A percentile compares a stretch with the other conserved stretches of the same genome.
Conservation (phyloP, 345 rosid species). For the Balakata baccata region DNA sequence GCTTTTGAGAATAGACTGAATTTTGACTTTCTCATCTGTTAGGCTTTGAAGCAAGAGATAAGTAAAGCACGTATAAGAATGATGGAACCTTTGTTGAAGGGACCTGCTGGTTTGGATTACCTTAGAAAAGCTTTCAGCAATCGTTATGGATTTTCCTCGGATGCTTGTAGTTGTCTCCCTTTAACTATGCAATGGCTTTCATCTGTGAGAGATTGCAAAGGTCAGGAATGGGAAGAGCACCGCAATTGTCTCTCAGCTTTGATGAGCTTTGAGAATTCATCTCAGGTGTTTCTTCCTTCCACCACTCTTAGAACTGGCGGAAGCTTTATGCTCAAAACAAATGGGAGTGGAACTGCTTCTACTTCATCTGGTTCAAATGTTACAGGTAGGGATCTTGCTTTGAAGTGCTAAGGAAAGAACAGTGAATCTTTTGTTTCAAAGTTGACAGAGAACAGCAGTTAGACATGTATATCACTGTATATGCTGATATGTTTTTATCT, state of each 20-base stretch:
- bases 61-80: slow-evolving; percentile 65
- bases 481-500: slow-evolving; percentile 5
- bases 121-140: slow-evolving; percentile 58
- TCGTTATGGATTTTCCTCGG: slow-evolving; percentile 51
- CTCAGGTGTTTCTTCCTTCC: slow-evolving; percentile 43
- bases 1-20: not conserved
- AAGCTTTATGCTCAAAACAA: slow-evolving; percentile 35
- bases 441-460: not conserved
- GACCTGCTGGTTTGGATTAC: slow-evolving; percentile 74
- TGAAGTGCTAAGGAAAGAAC: too few species aligned
- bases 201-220: slow-evolving; percentile 42
- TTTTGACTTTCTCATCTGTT: slow-evolving; percentile 6
- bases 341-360: slow-evolving; percentile 20
- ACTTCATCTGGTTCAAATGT: slow-evolving; percentile 27
- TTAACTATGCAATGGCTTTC: slow-evolving; percentile 62
- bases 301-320: slow-evolving; percentile 76
- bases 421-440: not conserved
- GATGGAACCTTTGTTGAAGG: slow-evolving; percentile 77
- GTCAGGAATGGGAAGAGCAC: slow-evolving; percentile 80
- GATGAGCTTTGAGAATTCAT: slow-evolving; percentile 40
- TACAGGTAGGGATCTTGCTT: slow-evolving; percentile 34
- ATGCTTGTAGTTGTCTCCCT: slow-evolving; percentile 50
- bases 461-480: not conserved
- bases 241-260: slow-evolving; percentile 43
- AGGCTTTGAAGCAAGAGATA: slow-evolving; percentile 73